Evolutionary conservation across 768 basidiomycete genomes (phyloP).

Genomic region (Cystofilobasidium ferigula): DNA sequence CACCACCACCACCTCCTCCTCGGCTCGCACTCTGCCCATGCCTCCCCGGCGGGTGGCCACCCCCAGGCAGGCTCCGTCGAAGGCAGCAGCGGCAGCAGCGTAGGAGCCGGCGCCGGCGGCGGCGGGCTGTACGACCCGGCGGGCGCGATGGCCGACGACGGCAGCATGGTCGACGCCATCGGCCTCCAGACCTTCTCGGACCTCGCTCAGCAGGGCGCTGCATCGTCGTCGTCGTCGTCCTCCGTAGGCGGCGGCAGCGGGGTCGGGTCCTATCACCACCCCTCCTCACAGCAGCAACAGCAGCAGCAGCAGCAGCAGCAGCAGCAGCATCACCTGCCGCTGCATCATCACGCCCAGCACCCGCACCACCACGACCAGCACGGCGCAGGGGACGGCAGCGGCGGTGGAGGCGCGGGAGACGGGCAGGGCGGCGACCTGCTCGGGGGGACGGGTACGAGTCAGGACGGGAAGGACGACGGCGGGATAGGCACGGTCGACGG

Average conservation of each 20-base stretch:
- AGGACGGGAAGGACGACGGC: neutral
- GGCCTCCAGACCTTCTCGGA: constrained; percentile 1
- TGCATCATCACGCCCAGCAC: no score
- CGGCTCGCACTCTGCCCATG: no score
- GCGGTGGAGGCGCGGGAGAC: neutral
- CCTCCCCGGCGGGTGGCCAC: no score
- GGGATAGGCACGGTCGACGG: neutral
- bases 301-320: neutral
- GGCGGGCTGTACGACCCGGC: neutral
- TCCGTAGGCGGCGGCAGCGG: neutral
- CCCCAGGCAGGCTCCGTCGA: no score
- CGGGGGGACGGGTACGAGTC: neutral
- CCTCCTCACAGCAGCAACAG: neutral
- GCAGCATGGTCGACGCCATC: neutral
- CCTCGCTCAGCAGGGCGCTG: neutral
- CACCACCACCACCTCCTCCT: no score
- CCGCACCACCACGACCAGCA: neutral
- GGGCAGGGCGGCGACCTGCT: no score
- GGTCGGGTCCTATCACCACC: neutral
- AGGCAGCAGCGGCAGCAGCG: no score
- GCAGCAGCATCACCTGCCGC: no score
- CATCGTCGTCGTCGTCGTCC: neutral
- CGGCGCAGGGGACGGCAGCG: neutral
- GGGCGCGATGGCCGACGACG: neutral
- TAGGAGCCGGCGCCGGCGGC: neutral